phyloP scores from a whole-genome alignment of 1,284 basidiomycete genomes.

The Cryptococcus depauperatus region DNA sequence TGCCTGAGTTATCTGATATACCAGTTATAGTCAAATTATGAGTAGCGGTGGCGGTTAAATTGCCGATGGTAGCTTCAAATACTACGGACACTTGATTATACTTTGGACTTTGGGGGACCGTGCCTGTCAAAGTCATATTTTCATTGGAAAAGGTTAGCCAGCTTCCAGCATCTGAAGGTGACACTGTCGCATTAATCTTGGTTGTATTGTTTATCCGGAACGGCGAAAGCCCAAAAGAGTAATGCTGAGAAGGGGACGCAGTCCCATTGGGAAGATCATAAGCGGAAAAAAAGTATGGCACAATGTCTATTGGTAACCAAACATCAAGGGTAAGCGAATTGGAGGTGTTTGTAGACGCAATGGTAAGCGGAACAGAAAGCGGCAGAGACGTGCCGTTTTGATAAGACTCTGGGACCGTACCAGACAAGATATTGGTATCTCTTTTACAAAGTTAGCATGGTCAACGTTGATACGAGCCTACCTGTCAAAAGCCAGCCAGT shows the following conservation, averaged over 20 bases:
- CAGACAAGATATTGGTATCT: constrained; percentile 25
- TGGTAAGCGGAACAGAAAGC: constrained; percentile 36
- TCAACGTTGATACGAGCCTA: constrained; percentile 12
- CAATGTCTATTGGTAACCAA: constrained; percentile 42
- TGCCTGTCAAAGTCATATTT: constrained; percentile 40
- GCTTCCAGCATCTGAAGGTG: constrained; percentile 31
- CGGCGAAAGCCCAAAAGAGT: constrained; percentile 28
- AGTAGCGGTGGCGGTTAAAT: constrained; percentile 22
- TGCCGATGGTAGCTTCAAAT: constrained; percentile 25
- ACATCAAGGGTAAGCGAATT: constrained; percentile 29
- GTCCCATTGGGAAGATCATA: constrained; percentile 41
- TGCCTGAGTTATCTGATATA: constrained; percentile 13
- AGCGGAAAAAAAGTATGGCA: constrained; percentile 45
- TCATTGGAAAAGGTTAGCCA: constrained; percentile 44
- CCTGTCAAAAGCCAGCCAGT: constrained; percentile 46
- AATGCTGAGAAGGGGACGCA: constrained; percentile 29
- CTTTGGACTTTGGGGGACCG: constrained; percentile 21
- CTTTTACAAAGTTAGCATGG: constrained; percentile 13
- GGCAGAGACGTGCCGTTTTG: constrained; percentile 43
- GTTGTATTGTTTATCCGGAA: constrained; percentile 32
- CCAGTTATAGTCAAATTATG: constrained; percentile 29
- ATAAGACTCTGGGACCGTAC: constrained; percentile 45
- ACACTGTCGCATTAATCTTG: constrained; percentile 32
- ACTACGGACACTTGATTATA: constrained; percentile 34
- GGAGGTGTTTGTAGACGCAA: constrained; percentile 32